phyloP scores from a whole-genome alignment of 2,329 filamentous ascomycete species.

The Rhynchosporium agropyri region DNA sequence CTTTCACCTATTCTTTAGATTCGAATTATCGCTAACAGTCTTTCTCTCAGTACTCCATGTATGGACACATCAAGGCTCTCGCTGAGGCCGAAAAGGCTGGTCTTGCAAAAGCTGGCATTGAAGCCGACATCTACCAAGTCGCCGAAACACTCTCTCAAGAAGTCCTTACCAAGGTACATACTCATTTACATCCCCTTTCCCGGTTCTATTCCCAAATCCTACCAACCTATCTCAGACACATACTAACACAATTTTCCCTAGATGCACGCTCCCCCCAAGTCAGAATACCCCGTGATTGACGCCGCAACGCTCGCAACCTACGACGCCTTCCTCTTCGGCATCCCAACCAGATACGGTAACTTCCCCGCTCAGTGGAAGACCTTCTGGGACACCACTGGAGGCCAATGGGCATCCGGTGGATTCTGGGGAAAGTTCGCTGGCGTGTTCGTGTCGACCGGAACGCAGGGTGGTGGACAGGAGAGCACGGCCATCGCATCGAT shows the following conservation, averaged over 20 bases:
- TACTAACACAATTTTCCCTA: constrained; percentile 16
- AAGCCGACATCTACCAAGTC: constrained; percentile 73
- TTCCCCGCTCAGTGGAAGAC: constrained; percentile 94
- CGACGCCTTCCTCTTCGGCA: constrained; percentile 89
- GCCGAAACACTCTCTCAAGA: constrained; percentile 84
- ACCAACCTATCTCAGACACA: background rate
- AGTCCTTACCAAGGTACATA: constrained; percentile 66
- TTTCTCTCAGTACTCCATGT: constrained; percentile 79
- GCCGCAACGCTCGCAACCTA: constrained; percentile 67
- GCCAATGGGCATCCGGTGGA: constrained; percentile 77
- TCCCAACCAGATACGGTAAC: constrained; percentile 95
- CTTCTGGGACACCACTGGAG: constrained; percentile 86
- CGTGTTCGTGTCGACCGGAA: constrained; percentile 86
- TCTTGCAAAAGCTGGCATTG: constrained; percentile 83
- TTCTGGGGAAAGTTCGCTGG: constrained; percentile 89
- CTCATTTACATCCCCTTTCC: background rate
- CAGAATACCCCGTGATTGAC: constrained; percentile 64
- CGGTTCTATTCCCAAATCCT: background rate
- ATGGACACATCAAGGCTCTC: constrained; percentile 83
- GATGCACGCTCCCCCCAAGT: constrained; percentile 87
- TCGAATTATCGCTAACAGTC: background rate
- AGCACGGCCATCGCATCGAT: constrained; percentile 78
- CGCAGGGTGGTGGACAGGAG: constrained; percentile 89
- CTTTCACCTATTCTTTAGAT: background rate
- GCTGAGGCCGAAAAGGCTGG: constrained; percentile 91